Evolutionary conservation across 495 filamentous ascomycete species (phyloP), one percentile per base, ranked within the genome.

Genomic region (Talaromyces ruber): DNA sequence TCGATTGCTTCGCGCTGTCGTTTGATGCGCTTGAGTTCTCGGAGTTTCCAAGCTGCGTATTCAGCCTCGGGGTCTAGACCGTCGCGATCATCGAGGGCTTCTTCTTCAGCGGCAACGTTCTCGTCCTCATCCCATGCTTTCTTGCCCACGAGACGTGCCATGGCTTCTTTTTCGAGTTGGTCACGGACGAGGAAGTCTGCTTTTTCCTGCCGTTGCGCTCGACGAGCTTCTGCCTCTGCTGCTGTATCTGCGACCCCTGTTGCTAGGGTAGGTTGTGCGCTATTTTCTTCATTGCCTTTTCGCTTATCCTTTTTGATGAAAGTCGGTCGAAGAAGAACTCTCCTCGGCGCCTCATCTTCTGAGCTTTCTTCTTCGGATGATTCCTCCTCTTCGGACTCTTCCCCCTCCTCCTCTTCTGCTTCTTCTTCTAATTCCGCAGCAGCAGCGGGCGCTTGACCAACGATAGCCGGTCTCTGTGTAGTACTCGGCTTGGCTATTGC

Each of bases 281-380:
- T 56, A 18, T 53, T 50, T 11, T 65, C 62, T 9, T 66, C 54
- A 29, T 59, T 58, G 8, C 63, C 68, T 67, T 79, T 79, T 52
- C 94, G 85, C 64, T 91, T 82, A 57, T 81, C 84, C 68, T 97
- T 97, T 43, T 90, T 90, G 59, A 97, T 88, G 72, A 99, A 98
- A 22, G 90, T 96, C 9, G 94, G 94, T 51, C 93, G 86, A 60
- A 95, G 76, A 63, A 97, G 85, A 34, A 92, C 75, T 58, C 85
- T 82, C 52, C 85, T 83, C 0, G 88, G 86, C 12, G 88, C 86
- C 67, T 96, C 92, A 57, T 92, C 88, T 67, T 89, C 86, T 4
- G 79, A 83, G 62, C 83, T 87, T 59, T 80, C 83, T 52, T 84
- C 82, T 63, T 86, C 83, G 51, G 81, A 80, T 4, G 76, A 71